Percentiles rank a stretch among this genome's conserved stretches.
These are phyloP conservation scores for Oldenlandia corymbosa DNA, from an alignment of 257 asterid genomes.

Conservation along the genomic window DNA sequence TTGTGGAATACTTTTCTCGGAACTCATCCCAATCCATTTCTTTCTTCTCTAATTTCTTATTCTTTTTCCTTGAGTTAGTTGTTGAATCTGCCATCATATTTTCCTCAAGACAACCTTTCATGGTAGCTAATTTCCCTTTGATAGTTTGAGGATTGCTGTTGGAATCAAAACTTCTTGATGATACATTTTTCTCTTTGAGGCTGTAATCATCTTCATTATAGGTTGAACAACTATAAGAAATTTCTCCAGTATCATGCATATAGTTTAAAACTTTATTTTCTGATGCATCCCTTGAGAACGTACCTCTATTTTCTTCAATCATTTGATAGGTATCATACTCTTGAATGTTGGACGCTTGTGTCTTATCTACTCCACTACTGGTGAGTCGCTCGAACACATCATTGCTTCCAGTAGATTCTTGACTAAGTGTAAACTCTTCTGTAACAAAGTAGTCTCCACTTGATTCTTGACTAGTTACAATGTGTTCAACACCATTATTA, in stretches of 20 bases:
- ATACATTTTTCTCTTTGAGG: neutral
- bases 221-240: neutral
- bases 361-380: neutral
- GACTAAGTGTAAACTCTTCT: neutral
- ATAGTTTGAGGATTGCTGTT: neutral
- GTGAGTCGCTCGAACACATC: neutral
- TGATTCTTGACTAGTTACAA: neutral
- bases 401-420: neutral
- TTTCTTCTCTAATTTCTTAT: slow-evolving; percentile 8
- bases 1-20: slow-evolving; percentile 22
- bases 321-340: neutral
- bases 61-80: slow-evolving; percentile 5
- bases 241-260: neutral
- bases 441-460: neutral
- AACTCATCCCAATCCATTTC: slow-evolving; percentile 44
- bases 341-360: neutral
- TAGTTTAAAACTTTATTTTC: neutral
- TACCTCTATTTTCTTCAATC: neutral
- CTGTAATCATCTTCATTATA: neutral
- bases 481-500: neutral
- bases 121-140: slow-evolving; percentile 1
- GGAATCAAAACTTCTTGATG: neutral
- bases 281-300: neutral
- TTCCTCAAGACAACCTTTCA: neutral
- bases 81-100: neutral